Percentiles rank a stretch among this genome's conserved stretches.
Conservation (phyloP, 441 rosid species). For the Gossypium davidsonii region DNA sequence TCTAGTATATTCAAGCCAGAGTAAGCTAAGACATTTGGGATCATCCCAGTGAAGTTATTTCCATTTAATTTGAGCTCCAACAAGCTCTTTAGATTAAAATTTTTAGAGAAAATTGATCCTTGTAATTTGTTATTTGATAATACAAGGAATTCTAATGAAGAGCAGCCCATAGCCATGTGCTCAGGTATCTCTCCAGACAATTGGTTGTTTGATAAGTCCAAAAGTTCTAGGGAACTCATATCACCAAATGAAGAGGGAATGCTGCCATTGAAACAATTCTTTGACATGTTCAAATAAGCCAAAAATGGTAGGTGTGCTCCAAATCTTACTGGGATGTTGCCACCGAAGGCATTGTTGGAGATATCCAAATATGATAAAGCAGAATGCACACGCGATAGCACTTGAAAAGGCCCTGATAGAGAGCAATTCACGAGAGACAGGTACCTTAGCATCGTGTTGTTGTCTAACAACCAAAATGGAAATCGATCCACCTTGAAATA, state of each 20-base stretch:
- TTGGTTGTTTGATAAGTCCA: conserved; percentile 4
- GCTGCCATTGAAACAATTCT: conserved; percentile 9
- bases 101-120: too few relatives aligned
- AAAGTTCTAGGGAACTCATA: fast-evolving
- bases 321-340: not conserved
- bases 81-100: too few relatives aligned
- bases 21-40: too few relatives aligned
- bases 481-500: conserved; percentile 7
- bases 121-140: too few relatives aligned
- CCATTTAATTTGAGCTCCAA: fast-evolving
- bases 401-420: conserved; percentile 6
- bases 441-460: not conserved
- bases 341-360: conserved; percentile 13
- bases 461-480: conserved; percentile 22
- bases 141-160: fast-evolving
- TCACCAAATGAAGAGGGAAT: conserved; percentile 20
- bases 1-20: too few relatives aligned
- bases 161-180: too few relatives aligned
- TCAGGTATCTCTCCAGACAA: not conserved
- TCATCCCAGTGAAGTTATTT: too few relatives aligned
- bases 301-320: conserved; percentile 3
- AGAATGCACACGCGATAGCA: not conserved
- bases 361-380: not conserved
- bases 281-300: not conserved
- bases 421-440: not conserved